phyloP scores from a whole-genome alignment of 148 eudicot genomes.

The Diospyros kaki region DNA sequence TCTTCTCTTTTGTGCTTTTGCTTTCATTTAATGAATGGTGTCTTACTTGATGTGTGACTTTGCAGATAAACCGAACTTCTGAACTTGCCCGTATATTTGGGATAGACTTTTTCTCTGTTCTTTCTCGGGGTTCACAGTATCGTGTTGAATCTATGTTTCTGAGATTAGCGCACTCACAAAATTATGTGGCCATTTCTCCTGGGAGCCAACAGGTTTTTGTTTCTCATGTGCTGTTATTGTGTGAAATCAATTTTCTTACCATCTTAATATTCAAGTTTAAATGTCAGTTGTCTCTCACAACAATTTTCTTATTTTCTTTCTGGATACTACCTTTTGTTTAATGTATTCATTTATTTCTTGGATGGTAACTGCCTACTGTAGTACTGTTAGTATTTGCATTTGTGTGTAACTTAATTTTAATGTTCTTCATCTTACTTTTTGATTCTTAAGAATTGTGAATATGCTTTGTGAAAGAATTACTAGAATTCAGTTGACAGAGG shows the following conservation, averaged over 20 bases:
- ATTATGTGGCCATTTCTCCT: slow-evolving; percentile 89
- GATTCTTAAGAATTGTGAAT: neutral
- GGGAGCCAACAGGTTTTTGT: slow-evolving; percentile 62
- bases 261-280: neutral
- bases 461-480: neutral
- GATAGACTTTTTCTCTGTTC: slow-evolving; percentile 92
- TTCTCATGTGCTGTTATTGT: neutral
- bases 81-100: slow-evolving; percentile 98
- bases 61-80: slow-evolving; percentile 86
- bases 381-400: neutral
- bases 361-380: neutral
- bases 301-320: neutral
- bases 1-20: neutral
- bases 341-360: neutral
- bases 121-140: slow-evolving; percentile 97
- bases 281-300: neutral
- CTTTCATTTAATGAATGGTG: neutral
- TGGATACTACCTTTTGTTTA: neutral
- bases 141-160: slow-evolving; percentile 98
- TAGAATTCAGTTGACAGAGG: neutral
- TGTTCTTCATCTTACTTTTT: neutral
- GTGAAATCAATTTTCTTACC: neutral
- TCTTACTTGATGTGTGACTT: slow-evolving; percentile 15
- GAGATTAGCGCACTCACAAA: slow-evolving; percentile 86
- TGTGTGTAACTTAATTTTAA: neutral